A percentile compares a stretch with the other conserved stretches of the same genome.
Conservation (phyloP, 139 green algal genomes). For the Ulvella scutata region DNA sequence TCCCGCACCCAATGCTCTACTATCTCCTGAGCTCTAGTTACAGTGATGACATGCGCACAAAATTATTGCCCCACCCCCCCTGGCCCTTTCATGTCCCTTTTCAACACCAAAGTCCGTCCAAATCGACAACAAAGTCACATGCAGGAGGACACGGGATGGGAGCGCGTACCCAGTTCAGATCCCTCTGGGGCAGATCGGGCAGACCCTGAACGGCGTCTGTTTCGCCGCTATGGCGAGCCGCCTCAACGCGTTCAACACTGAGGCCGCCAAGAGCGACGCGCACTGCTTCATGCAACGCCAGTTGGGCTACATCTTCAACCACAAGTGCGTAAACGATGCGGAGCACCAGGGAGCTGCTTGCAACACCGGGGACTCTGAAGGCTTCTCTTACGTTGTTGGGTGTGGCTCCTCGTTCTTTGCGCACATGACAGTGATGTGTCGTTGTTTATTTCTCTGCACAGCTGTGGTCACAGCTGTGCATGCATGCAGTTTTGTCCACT, state of each 20-base stretch:
- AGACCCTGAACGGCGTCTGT: slow-evolving; percentile 1
- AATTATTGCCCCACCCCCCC: too few species aligned
- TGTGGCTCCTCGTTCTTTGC: too few species aligned
- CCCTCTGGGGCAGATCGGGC: not conserved
- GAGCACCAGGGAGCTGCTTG: not conserved
- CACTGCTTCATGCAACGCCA: slow-evolving; percentile 3
- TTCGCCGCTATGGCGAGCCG: not conserved
- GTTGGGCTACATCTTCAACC: slow-evolving; percentile 1
- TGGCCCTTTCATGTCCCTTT: too few species aligned
- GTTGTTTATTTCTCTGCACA: not conserved
- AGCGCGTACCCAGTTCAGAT: not conserved
- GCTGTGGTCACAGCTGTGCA: not conserved
- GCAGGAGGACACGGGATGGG: not conserved
- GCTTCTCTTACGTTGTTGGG: slow-evolving; percentile 1
- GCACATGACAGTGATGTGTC: not conserved
- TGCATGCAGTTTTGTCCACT: not conserved
- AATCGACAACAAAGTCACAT: too few species aligned
- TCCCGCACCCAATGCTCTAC: too few species aligned
- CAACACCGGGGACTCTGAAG: not conserved
- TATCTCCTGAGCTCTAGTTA: too few species aligned
- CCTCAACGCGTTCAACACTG: not conserved
- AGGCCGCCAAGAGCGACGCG: not conserved
- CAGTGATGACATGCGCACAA: too few species aligned
- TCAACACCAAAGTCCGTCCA: too few species aligned
- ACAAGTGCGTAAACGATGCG: not conserved